Conservation (phyloP, 805 yeast genomes). For the Spathaspora girioi region DNA sequence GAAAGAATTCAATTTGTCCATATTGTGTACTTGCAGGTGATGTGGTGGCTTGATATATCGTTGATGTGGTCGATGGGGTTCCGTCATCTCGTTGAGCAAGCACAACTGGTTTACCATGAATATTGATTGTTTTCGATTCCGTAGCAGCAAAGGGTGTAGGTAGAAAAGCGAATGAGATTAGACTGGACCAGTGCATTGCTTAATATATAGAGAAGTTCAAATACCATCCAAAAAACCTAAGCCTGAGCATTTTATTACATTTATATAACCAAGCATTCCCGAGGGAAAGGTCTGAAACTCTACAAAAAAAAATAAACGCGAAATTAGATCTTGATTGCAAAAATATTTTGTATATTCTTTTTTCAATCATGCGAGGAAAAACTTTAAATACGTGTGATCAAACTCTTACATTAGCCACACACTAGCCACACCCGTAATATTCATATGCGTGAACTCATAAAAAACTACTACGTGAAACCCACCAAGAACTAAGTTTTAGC, state of each 20-base stretch:
- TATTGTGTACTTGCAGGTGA: not conserved
- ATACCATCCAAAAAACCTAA: not conserved
- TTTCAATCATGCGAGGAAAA: not conserved
- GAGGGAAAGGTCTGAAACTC: not conserved
- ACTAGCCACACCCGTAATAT: not conserved
- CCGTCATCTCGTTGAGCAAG: not conserved
- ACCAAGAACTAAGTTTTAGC: not conserved
- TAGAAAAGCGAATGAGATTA: not conserved
- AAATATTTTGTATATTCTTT: not conserved
- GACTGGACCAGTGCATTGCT: not conserved
- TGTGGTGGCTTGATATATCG: not conserved
- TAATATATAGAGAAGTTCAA: not conserved
- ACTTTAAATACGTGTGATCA: not conserved
- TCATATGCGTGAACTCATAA: not conserved
- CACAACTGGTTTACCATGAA: not conserved
- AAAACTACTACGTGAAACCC: not conserved
- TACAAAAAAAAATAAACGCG: not conserved
- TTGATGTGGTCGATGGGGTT: not conserved
- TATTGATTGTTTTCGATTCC: not conserved
- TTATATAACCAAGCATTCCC: not conserved
- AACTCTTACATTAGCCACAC: not conserved
- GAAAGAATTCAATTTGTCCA: conserved; percentile 1
- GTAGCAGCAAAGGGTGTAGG: not conserved
- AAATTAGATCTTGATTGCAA: not conserved
- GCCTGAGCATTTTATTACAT: not conserved